Conservation (phyloP, 2,329 filamentous ascomycete species). For the Scytalidium lignicola region DNA sequence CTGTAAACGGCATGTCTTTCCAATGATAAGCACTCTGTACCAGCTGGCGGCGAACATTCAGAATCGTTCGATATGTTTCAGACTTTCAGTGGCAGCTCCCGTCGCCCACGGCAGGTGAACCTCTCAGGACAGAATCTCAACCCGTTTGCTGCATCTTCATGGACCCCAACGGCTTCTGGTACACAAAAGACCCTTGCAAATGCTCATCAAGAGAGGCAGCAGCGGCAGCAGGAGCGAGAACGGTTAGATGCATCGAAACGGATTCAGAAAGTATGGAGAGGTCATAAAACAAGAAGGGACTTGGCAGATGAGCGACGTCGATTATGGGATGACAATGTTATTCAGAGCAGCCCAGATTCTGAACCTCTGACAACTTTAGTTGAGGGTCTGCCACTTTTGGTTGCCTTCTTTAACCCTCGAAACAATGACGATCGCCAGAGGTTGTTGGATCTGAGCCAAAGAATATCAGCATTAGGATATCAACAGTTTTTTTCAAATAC, state of each 20-base stretch:
- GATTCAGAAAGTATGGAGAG: slow-evolving; percentile 81
- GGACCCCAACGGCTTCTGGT: slow-evolving; percentile 53
- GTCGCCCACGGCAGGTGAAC: slow-evolving; percentile 86
- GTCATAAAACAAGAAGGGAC: slow-evolving; percentile 57
- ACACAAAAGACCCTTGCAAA: slow-evolving; percentile 75
- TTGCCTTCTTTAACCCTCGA: slow-evolving; percentile 43
- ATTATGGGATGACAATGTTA: slow-evolving; percentile 59
- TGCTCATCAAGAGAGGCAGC: slow-evolving; percentile 79
- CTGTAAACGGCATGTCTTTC: slow-evolving; percentile 17
- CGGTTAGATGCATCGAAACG: slow-evolving; percentile 66
- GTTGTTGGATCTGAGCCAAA: slow-evolving; percentile 35
- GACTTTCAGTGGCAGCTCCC: slow-evolving; percentile 83
- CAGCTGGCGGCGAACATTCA: slow-evolving; percentile 10
- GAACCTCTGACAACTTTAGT: slow-evolving; percentile 30
- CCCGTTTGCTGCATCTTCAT: slow-evolving; percentile 65
- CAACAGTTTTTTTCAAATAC: slow-evolving; percentile 25
- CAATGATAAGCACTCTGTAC: slow-evolving; percentile 11
- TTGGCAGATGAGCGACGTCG: slow-evolving; percentile 53
- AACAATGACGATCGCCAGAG: slow-evolving; percentile 43
- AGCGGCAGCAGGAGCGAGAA: slow-evolving; percentile 75
- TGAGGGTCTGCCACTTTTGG: slow-evolving; percentile 41
- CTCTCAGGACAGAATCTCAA: slow-evolving; percentile 80
- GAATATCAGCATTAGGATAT: slow-evolving; percentile 26
- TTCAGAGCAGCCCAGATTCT: slow-evolving; percentile 27
- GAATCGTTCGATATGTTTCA: slow-evolving; percentile 64